Base-by-base conservation (phyloP, 345 rosid species). In the Eucalyptus marginata region DNA sequence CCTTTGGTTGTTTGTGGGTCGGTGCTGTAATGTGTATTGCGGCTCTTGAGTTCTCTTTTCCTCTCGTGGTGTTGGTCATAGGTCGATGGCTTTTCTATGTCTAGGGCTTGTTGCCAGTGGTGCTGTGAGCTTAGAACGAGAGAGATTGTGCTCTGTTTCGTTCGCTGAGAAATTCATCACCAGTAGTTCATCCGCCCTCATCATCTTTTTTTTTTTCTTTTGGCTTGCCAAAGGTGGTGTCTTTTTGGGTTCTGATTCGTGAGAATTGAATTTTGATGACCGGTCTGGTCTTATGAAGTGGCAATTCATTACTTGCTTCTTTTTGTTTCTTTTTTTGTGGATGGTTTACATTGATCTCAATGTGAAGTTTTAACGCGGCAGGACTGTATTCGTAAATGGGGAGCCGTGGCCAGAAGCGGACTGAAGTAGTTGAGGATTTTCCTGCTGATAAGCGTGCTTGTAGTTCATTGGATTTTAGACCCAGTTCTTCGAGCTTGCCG, bases 371-470 rank as follows among this genome's bases (percentile, higher is more conserved):
- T 47, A 47, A 81, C 76, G 56, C 10, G 15, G 86, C 86, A 85
- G 90, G 88, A 86, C 33, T 22, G 43, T 29, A 56, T 27, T 20
- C 56, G 47, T 79, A 49, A 86, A 97, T 97, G 99, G 99, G 90
- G 88, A 96, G 91, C 92, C 95, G 99, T 89, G 99, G 99, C 49
- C 99, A 97, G 91, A 97, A 97, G 91, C 96, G 99, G 51, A 87
- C 94, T 66, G 99, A 96, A 68, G 92, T 93, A 86, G 93, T 91
- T 56, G 96, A 94, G 31, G 98, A 95, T 87, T 91, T 97, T 49
- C 99, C 99, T 29, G 97, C 98, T 80, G 99, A 98, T 94, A 96
- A 98, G 92, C 95, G 99, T 88, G 98, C 99, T 87, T 98, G 99
- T 89, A 95, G 94, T 93, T 95, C 98, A 5, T 93, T 94, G 89